Conservation (phyloP, 1,284 basidiomycete species). For the Cryptococcus sp. region DNA sequence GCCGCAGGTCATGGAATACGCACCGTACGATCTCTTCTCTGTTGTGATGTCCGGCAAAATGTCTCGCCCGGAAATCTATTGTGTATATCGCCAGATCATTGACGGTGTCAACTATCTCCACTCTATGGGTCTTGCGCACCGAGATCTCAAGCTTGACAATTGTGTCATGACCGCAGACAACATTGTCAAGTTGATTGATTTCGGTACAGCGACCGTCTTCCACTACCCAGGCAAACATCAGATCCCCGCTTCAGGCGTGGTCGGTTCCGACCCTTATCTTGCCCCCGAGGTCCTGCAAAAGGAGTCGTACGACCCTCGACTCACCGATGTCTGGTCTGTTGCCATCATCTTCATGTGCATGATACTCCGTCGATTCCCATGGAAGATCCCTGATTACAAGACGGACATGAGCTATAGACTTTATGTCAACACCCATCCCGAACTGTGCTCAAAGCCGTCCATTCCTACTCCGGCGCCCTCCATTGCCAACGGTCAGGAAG, state of each 20-base stretch:
- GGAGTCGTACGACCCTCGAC: conserved; percentile 87
- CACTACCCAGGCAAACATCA: conserved; percentile 91
- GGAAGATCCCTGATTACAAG: conserved; percentile 97
- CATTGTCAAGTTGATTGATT: conserved; percentile 98
- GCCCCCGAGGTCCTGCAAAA: conserved; percentile 89
- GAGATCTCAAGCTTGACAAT: conserved; percentile 99
- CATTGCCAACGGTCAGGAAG: conserved; percentile 34
- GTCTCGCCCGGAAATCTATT: conserved; percentile 97
- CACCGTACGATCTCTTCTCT: conserved; percentile 96
- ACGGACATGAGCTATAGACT: conserved; percentile 86
- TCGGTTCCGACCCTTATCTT: conserved; percentile 97
- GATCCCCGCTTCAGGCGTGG: conserved; percentile 81
- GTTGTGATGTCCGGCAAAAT: conserved; percentile 99
- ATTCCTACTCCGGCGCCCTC: conserved; percentile 47
- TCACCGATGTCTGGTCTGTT: conserved; percentile 98
- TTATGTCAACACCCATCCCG: conserved; percentile 89
- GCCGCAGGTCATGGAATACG: conserved; percentile 94
- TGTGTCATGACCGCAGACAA: conserved; percentile 96
- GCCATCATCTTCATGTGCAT: conserved; percentile 99
- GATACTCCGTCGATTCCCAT: conserved; percentile 97
- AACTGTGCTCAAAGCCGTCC: conserved; percentile 62
- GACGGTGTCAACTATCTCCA: conserved; percentile 98
- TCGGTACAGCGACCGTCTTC: conserved; percentile 98
- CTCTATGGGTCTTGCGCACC: conserved; percentile 93
- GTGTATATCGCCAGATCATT: conserved; percentile 97